phyloP scores from a whole-genome alignment of 1,139 yeast genomes.

The Nakaseomyces sp. region DNA sequence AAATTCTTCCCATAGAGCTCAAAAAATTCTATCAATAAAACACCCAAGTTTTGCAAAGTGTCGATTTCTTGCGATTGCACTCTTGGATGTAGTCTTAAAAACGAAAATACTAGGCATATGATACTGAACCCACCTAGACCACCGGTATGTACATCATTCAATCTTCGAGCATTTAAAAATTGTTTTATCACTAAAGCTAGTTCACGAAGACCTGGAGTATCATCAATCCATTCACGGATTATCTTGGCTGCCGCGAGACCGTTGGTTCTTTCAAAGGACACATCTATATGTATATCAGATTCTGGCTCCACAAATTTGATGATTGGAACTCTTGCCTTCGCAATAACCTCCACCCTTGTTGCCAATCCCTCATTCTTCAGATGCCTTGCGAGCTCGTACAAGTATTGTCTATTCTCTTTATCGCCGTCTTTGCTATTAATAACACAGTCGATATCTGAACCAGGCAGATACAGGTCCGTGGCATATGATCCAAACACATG shows the following conservation, averaged over 20 bases:
- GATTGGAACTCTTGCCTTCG: slow-evolving; percentile 94
- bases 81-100: slow-evolving; percentile 73
- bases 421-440: slow-evolving; percentile 57
- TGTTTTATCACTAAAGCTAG: slow-evolving; percentile 82
- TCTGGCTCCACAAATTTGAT: slow-evolving; percentile 79
- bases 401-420: slow-evolving; percentile 56
- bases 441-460: slow-evolving; percentile 95
- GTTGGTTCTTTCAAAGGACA: slow-evolving; percentile 82
- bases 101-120: slow-evolving; percentile 78
- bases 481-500: slow-evolving; percentile 95
- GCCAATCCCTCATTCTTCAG: slow-evolving; percentile 59
- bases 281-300: slow-evolving; percentile 73
- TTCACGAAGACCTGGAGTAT: slow-evolving; percentile 77
- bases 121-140: slow-evolving; percentile 95
- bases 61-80: slow-evolving; percentile 60
- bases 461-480: slow-evolving; percentile 87
- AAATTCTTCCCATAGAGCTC: slow-evolving; percentile 89
- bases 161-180: slow-evolving; percentile 66
- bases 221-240: slow-evolving; percentile 65
- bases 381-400: slow-evolving; percentile 68
- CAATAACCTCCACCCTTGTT: slow-evolving; percentile 72
- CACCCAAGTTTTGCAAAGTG: slow-evolving; percentile 73
- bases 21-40: slow-evolving; percentile 81
- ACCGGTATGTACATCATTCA: slow-evolving; percentile 92
- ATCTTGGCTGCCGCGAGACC: slow-evolving; percentile 81